Evolutionary conservation across 1,139 yeast species (phyloP).

Genomic region (Candida anutae): DNA sequence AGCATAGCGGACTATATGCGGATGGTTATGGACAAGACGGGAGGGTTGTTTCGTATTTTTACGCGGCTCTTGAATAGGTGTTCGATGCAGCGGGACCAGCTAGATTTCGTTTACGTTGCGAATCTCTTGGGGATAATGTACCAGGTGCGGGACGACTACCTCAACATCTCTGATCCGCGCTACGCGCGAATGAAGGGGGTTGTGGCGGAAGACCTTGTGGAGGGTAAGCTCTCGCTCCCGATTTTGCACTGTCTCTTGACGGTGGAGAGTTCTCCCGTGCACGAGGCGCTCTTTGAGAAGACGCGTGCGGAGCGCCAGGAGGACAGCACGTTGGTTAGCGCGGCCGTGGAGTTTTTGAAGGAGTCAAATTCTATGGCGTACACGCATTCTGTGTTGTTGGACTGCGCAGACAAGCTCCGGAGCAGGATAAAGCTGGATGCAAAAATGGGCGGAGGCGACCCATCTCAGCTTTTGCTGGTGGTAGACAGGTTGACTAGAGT

Average conservation of each 20-base stretch:
- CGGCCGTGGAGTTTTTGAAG: constrained; percentile 17
- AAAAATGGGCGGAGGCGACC: not conserved
- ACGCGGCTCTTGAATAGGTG: constrained; percentile 50
- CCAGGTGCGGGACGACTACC: constrained; percentile 77
- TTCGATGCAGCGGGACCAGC: constrained; percentile 4
- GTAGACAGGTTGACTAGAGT: not conserved
- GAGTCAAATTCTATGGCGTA: constrained; percentile 16
- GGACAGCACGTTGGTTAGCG: constrained; percentile 7
- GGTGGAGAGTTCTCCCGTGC: constrained; percentile 16
- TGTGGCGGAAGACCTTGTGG: constrained; percentile 78
- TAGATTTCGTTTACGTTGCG: constrained; percentile 53
- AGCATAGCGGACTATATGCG: constrained; percentile 57
- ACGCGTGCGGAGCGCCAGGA: constrained; percentile 1
- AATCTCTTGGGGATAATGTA: constrained; percentile 73
- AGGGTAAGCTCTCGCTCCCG: constrained; percentile 84
- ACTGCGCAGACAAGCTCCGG: constrained; percentile 13
- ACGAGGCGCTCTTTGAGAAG: constrained; percentile 7
- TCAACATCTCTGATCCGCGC: constrained; percentile 48
- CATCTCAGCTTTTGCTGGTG: not conserved
- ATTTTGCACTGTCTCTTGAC: constrained; percentile 52
- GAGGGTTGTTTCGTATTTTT: constrained; percentile 75
- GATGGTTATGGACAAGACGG: constrained; percentile 87
- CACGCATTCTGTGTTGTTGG: constrained; percentile 13
- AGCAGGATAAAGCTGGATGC: constrained; percentile 6
- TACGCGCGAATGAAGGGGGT: constrained; percentile 62